Base-by-base conservation (phyloP, 192 early-diverging fungal species). In the Funneliformis mosseae region DNA sequence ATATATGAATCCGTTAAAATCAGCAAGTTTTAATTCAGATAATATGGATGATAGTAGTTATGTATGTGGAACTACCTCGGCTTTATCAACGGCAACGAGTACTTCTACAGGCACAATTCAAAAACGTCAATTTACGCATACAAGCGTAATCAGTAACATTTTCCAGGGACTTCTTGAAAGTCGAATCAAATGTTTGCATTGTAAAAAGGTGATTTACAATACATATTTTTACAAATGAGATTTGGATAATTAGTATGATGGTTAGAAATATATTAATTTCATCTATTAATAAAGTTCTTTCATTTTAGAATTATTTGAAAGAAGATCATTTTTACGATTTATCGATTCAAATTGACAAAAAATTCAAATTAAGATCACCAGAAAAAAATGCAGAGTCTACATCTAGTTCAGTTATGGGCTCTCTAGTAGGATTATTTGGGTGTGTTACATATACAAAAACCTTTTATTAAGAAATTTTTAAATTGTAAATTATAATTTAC, bases 321-420 rank as follows among this genome's bases (percentile, higher is more conserved):
- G 85, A 86, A 74, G 85, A 86, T 63, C 77, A 82, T 25, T 83
- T 86, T 68, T 86, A 82, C 73, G 85, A 84, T 71, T 61, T 86
- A 18, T 80, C 81, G 5, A 86, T 86, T 70, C 81, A 83, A 18
- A 83, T 86, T 61, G 85, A 84, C 66, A 86, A 86, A 67, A 86
- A 83, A 80, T 81, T 23, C 45, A 86, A 82, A 63, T 80, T 82
- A 5, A 84, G 46, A 67, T 41, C 48, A 5, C 79, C 77, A 66
- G 83, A 85, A 61, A 85, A 81, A 41, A 67, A 78, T 25, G 62
- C 45, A 28, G 83, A 81, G 18, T 25, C 50, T 42, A 45, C 78
- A 6, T 78, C 81, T 12, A 74, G 78, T 5, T 83, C 82, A 2
- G 77, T 85, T 59, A 76, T 82, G 14, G 85, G 82, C 23, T 83